Evolutionary conservation across 352 stramenopile genomes (phyloP).

Genomic region (Blastocystis hominis): DNA sequence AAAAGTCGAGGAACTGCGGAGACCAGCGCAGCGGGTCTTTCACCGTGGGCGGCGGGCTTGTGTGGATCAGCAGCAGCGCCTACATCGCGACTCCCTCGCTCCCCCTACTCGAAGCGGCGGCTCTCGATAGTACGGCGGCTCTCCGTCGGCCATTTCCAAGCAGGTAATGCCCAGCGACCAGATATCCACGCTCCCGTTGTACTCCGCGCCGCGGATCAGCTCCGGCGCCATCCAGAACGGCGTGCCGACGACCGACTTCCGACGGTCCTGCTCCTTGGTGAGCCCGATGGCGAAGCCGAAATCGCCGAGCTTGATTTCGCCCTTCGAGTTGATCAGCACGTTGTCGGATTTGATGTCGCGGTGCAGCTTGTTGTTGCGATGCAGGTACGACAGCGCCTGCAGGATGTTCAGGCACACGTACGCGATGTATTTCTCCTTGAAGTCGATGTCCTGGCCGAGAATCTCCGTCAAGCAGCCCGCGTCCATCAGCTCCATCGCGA

Average conservation of each 20-base stretch:
- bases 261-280: conserved; percentile 64
- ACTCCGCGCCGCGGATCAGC: conserved; percentile 80
- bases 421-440: conserved; percentile 65
- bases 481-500: conserved; percentile 85
- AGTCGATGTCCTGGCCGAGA: conserved; percentile 68
- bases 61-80: conserved; percentile 68
- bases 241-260: conserved; percentile 75
- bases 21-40: conserved; percentile 71
- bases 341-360: conserved; percentile 70
- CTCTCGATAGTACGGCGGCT: conserved; percentile 78
- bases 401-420: conserved; percentile 65
- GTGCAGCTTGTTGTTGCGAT: conserved; percentile 66
- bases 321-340: conserved; percentile 64
- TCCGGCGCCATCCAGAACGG: conserved; percentile 86
- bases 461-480: conserved; percentile 74
- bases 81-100: neutral
- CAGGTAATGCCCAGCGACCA: conserved; percentile 78
- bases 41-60: conserved; percentile 72
- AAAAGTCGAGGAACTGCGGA: conserved; percentile 71
- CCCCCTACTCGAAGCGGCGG: conserved; percentile 72
- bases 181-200: conserved; percentile 80
- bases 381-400: conserved; percentile 65
- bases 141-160: conserved; percentile 79
- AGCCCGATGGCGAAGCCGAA: conserved; percentile 69
- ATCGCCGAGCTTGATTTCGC: conserved; percentile 64